A percentile compares a stretch with the other conserved stretches of the same genome.
phyloP scores from a whole-genome alignment of 139 green algal genomes.

The Spirogloea muscicola region DNA sequence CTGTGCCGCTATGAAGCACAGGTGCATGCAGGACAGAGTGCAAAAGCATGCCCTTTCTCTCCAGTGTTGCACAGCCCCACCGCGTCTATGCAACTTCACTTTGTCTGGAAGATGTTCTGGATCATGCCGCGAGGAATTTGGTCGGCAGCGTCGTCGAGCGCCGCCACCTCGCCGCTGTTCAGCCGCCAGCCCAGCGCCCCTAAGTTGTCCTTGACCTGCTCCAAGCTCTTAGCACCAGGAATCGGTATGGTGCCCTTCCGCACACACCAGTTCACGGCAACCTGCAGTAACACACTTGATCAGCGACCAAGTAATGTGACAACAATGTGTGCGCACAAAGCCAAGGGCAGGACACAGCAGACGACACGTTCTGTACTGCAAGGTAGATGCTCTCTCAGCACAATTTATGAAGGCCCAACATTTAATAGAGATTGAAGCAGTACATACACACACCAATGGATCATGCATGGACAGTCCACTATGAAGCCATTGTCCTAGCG shows the following conservation, averaged over 20 bases:
- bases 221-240: constrained; percentile 79
- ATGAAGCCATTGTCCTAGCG: neutral
- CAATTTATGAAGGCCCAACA: neutral
- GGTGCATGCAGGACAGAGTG: too few species aligned
- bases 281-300: constrained; percentile 51
- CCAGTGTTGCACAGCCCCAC: neutral
- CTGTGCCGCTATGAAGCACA: too few species aligned
- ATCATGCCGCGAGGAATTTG: constrained; percentile 8
- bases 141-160: constrained; percentile 25
- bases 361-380: neutral
- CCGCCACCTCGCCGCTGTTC: constrained; percentile 2
- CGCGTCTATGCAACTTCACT: constrained; percentile 13
- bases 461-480: neutral
- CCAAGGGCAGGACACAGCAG: neutral
- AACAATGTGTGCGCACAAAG: constrained; percentile 55
- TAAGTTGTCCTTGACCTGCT: constrained; percentile 52
- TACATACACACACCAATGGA: neutral
- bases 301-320: neutral
- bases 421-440: neutral
- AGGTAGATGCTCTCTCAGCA: neutral
- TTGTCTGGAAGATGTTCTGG: constrained; percentile 46
- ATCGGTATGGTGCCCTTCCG: constrained; percentile 90
- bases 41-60: neutral
- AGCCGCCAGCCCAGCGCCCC: constrained; percentile 35
- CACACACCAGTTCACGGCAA: constrained; percentile 96